phyloP scores from a whole-genome alignment of 345 rosid genomes.

The Geranium brycei region DNA sequence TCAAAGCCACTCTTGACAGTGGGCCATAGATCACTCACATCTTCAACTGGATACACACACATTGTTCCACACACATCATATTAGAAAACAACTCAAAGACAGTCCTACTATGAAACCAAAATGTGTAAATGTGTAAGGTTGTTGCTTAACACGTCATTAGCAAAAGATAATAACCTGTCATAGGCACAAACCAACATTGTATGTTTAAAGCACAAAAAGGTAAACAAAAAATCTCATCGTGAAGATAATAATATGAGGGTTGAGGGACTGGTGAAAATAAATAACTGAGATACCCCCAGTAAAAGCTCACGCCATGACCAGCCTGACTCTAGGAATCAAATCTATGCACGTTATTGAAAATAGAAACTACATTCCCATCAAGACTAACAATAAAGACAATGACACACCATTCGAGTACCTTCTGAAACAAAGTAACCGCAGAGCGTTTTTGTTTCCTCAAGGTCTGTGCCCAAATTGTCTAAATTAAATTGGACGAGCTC shows the following conservation, averaged over 20 bases:
- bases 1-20: constrained; percentile 57
- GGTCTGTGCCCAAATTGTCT: not conserved
- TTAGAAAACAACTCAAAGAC: not conserved
- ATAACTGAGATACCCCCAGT: not conserved
- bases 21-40: constrained; percentile 93
- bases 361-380: not conserved
- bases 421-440: not conserved
- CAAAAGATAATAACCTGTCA: too few species aligned
- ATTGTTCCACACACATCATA: not conserved
- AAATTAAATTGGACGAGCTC: too few species aligned
- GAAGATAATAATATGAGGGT: not conserved
- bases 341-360: not conserved
- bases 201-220: not conserved
- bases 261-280: too few species aligned
- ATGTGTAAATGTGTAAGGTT: too few species aligned
- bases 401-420: not conserved
- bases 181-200: not conserved
- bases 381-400: too few species aligned
- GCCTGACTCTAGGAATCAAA: not conserved
- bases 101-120: too few species aligned
- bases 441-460: not conserved
- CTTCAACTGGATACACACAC: constrained; percentile 48
- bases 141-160: too few species aligned
- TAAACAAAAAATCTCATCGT: not conserved
- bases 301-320: not conserved